Percentiles rank a stretch among this genome's conserved stretches.
phyloP scores from a whole-genome alignment of 176 grass and related monocot genomes.

The Tillandsia fasciculata region DNA sequence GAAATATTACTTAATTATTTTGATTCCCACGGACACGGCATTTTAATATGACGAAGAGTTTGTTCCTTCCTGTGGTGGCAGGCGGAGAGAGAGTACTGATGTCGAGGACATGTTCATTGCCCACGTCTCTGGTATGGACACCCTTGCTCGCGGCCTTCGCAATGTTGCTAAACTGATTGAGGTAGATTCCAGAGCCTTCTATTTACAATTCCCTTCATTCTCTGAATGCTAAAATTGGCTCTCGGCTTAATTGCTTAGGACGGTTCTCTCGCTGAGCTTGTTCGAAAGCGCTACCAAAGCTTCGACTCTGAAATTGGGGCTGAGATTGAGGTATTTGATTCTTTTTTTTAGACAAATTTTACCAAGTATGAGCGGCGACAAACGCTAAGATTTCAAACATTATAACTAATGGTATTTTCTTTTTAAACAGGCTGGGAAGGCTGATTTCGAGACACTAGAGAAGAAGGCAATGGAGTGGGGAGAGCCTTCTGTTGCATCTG shows the following conservation, averaged over 20 bases:
- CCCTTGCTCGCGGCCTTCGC: conserved; percentile 70
- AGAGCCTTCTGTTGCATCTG: conserved; percentile 70
- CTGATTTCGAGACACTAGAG: conserved; percentile 69
- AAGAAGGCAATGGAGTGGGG: conserved; percentile 91
- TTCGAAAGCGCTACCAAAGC: conserved; percentile 86
- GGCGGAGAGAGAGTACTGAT: conserved; percentile 97
- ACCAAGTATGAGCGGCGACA: not conserved
- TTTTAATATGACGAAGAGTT: conserved; percentile 6
- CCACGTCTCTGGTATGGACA: conserved; percentile 97
- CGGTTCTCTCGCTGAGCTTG: conserved; percentile 78
- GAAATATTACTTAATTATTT: no score
- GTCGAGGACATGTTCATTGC: conserved; percentile 93
- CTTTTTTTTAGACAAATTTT: conserved; percentile 5
- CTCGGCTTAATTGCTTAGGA: conserved; percentile 36
- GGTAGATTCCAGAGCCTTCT: conserved; percentile 37
- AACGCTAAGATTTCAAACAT: not conserved
- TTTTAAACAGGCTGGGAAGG: conserved; percentile 64
- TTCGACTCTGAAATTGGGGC: conserved; percentile 73
- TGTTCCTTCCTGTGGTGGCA: conserved; percentile 21
- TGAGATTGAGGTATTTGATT: conserved; percentile 56
- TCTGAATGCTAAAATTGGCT: not conserved
- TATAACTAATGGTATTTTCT: not conserved
- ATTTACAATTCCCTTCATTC: not conserved
- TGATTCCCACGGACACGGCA: not conserved
- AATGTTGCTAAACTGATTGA: conserved; percentile 72